Conservation (phyloP, 192 early-diverging fungal genomes). For the Cetraspora pellucida region DNA sequence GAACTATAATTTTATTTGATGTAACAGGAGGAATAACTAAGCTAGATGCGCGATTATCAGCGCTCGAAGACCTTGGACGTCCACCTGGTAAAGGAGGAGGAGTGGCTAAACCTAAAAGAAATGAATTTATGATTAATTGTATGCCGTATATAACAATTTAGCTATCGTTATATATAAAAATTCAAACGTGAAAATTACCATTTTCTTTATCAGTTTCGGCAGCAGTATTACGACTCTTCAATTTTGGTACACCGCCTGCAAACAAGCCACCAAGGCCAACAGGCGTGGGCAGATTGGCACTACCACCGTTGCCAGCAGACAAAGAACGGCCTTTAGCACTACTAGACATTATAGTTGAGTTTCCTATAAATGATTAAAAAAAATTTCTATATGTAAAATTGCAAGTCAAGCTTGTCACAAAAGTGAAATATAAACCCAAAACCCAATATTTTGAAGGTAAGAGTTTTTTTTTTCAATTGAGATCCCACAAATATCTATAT, state of each 20-base stretch:
- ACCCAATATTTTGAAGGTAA: too few species aligned
- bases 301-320: conserved; percentile 37
- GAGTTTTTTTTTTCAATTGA: neutral
- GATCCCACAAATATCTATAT: neutral
- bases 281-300: conserved; percentile 33
- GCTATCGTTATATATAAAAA: too few species aligned
- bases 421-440: too few species aligned
- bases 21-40: conserved; percentile 1
- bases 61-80: conserved; percentile 29
- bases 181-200: neutral
- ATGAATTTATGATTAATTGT: neutral
- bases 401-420: too few species aligned
- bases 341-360: conserved; percentile 31
- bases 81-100: conserved; percentile 32
- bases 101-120: conserved; percentile 23
- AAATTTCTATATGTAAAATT: neutral
- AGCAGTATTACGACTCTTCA: conserved; percentile 59
- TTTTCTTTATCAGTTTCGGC: conserved; percentile 49
- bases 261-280: conserved; percentile 63
- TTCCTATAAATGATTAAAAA: neutral
- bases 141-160: neutral
- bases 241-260: conserved; percentile 64
- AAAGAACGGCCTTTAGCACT: conserved; percentile 34
- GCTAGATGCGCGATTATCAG: conserved; percentile 6
- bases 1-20: neutral